phyloP scores from a whole-genome alignment of 768 basidiomycete species.

The Russula ochroleuca region DNA sequence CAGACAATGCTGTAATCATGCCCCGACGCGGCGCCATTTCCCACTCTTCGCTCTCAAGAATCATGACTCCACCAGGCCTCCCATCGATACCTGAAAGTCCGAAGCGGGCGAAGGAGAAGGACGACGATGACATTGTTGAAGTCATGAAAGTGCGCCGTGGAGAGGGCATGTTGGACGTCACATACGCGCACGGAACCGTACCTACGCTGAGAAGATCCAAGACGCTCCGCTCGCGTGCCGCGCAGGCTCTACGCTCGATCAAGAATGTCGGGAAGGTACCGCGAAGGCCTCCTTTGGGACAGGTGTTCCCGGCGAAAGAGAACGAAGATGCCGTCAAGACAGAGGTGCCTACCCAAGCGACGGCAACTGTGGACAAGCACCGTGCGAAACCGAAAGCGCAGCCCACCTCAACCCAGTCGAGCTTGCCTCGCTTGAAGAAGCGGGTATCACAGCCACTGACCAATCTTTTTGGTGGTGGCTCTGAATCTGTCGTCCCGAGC shows the following conservation, averaged over 20 bases:
- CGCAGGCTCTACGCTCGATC: constrained; percentile 37
- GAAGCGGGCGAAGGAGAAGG: constrained; percentile 25
- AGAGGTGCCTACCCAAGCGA: neutral
- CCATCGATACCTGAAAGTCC: constrained; percentile 19
- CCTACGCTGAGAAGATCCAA: constrained; percentile 32
- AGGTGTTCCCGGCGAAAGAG: constrained; percentile 17
- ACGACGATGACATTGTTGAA: constrained; percentile 37
- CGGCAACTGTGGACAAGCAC: constrained; percentile 5
- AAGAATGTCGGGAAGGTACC: constrained; percentile 34
- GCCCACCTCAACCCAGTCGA: constrained; percentile 22
- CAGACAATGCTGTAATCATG: constrained; percentile 32
- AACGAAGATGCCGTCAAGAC: neutral
- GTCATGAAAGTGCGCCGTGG: constrained; percentile 36
- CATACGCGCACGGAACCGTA: constrained; percentile 25
- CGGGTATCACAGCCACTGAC: constrained; percentile 32
- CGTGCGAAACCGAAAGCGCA: constrained; percentile 6
- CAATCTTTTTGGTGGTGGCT: constrained; percentile 32
- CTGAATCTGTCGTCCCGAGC: neutral
- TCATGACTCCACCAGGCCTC: constrained; percentile 2
- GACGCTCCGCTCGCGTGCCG: constrained; percentile 36
- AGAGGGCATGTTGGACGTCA: constrained; percentile 32
- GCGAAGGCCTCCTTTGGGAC: constrained; percentile 22
- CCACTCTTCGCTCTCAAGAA: constrained; percentile 4
- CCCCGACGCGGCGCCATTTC: constrained; percentile 30
- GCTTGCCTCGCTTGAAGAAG: constrained; percentile 28